A percentile compares a stretch with the other conserved stretches of the same genome.
phyloP scores from a whole-genome alignment of 2,329 filamentous ascomycete species.

The Aspergillus ochraceus region DNA sequence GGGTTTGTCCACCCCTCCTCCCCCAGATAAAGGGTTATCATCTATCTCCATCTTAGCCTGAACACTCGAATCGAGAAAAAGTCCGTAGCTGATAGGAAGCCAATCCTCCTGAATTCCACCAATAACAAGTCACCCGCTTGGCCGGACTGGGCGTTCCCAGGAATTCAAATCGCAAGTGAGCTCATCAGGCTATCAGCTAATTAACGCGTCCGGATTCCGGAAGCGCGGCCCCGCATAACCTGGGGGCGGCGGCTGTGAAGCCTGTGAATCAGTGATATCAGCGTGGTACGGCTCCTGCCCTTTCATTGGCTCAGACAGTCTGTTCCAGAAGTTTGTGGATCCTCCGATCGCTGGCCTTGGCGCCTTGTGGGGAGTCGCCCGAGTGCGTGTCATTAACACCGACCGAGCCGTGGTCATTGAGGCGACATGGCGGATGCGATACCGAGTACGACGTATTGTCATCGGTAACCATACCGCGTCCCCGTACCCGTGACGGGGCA shows the following conservation, averaged over 20 bases:
- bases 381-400: constrained; percentile 14
- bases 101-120: constrained; percentile 1
- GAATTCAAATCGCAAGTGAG: background rate
- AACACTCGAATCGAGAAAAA: constrained; percentile 7
- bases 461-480: background rate
- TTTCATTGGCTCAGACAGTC: constrained; percentile 15
- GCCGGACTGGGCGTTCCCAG: constrained; percentile 2
- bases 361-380: constrained; percentile 19
- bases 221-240: constrained; percentile 25
- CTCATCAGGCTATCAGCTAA: background rate
- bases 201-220: constrained; percentile 16
- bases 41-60: background rate
- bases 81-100: constrained; percentile 6
- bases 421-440: background rate
- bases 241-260: constrained; percentile 17
- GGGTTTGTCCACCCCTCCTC: background rate
- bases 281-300: constrained; percentile 10
- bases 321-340: constrained; percentile 28
- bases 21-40: background rate
- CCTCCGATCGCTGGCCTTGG: constrained; percentile 21
- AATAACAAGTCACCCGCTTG: background rate
- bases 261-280: constrained; percentile 21
- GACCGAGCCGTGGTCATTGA: constrained; percentile 10
- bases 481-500: too few relatives aligned
- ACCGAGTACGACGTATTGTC: background rate